A percentile compares a stretch with the other conserved stretches of the same genome.
Evolutionary conservation across 2,329 filamentous ascomycete species (phyloP).

Genomic region (Lecanoromycetidae sp.): DNA sequence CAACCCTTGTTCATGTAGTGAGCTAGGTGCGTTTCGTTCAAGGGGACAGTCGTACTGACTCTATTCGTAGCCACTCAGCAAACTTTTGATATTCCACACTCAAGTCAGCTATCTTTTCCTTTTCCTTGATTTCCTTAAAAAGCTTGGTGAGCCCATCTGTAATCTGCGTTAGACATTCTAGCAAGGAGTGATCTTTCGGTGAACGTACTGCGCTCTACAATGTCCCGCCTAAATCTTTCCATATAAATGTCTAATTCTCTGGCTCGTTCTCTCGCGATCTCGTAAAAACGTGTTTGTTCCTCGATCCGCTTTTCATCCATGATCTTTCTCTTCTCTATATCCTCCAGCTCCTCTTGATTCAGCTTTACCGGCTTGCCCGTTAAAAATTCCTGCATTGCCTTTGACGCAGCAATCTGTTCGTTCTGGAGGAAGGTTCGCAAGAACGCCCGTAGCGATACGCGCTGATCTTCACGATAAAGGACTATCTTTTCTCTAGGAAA

Average conservation of each 20-base stretch:
- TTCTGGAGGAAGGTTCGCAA: conserved; percentile 78
- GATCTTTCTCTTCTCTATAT: conserved; percentile 65
- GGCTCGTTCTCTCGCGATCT: conserved; percentile 81
- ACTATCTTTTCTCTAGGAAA: conserved; percentile 35
- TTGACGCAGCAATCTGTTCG: conserved; percentile 68
- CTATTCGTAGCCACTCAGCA: conserved; percentile 93
- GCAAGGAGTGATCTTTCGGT: neutral
- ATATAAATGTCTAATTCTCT: conserved; percentile 94
- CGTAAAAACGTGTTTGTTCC: conserved; percentile 89
- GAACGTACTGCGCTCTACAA: conserved; percentile 57
- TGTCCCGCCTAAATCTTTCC: conserved; percentile 63
- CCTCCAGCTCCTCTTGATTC: conserved; percentile 70
- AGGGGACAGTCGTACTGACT: conserved; percentile 32
- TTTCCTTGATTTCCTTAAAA: conserved; percentile 85
- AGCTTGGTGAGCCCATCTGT: conserved; percentile 76
- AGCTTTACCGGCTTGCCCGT: conserved; percentile 58
- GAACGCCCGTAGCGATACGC: conserved; percentile 82
- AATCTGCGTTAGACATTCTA: neutral
- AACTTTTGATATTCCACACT: conserved; percentile 97
- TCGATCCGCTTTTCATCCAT: conserved; percentile 82
- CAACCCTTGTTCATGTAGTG: conserved; percentile 50
- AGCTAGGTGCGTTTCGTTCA: neutral
- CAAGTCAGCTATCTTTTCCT: conserved; percentile 73
- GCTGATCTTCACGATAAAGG: conserved; percentile 76
- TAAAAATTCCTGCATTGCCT: conserved; percentile 74